phyloP scores from a whole-genome alignment of 148 eudicot genomes.

The Camellia japonica region DNA sequence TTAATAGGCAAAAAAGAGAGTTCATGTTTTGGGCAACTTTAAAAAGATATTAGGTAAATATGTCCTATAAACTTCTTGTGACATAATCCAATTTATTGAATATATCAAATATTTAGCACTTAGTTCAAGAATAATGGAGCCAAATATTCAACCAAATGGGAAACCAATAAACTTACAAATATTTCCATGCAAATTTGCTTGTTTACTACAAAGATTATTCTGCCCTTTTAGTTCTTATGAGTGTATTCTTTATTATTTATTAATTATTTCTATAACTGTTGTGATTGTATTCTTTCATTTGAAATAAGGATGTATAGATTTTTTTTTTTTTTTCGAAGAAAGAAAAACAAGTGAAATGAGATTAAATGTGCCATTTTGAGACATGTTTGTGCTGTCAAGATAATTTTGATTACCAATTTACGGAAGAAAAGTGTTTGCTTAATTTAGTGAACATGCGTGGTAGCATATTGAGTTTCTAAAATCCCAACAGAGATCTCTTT shows the following conservation, averaged over 20 bases:
- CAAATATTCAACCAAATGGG: background rate
- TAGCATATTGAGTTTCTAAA: background rate
- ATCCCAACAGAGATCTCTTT: background rate
- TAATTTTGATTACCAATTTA: too few relatives aligned
- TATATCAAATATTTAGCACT: background rate
- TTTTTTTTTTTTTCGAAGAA: too few relatives aligned
- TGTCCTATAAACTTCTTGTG: too few relatives aligned
- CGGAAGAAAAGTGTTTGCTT: too few relatives aligned
- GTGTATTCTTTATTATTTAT: background rate
- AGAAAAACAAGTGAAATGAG: too few relatives aligned
- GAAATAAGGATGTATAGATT: too few relatives aligned
- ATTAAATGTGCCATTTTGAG: too few relatives aligned
- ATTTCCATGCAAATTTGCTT: background rate
- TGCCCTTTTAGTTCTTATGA: background rate
- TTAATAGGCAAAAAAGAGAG: background rate
- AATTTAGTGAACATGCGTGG: too few relatives aligned
- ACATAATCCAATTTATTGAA: background rate
- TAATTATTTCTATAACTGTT: too few relatives aligned
- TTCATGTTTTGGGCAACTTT: background rate
- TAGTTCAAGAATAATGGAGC: background rate
- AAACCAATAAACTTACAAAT: background rate
- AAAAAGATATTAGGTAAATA: background rate
- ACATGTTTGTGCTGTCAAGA: too few relatives aligned
- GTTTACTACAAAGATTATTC: background rate
- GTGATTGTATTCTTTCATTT: too few relatives aligned